phyloP scores from a whole-genome alignment of 2,329 filamentous ascomycete genomes.

The Aaosphaeria arxii region DNA sequence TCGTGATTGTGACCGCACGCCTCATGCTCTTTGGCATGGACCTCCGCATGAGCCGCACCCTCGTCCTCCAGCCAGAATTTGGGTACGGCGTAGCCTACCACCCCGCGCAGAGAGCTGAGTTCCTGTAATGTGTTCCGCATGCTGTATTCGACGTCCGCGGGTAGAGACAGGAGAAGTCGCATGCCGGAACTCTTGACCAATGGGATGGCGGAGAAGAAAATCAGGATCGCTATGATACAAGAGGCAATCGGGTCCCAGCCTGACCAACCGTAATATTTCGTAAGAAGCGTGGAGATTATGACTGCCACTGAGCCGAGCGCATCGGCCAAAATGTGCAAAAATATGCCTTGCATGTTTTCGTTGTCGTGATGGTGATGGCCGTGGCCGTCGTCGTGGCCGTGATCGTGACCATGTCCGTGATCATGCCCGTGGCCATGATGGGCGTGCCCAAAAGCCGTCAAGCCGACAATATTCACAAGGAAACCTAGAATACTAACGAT shows the following conservation, averaged over 20 bases:
- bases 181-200: slow-evolving; percentile 82
- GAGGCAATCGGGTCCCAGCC: slow-evolving; percentile 95
- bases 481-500: slow-evolving; percentile 84
- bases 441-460: slow-evolving; percentile 72
- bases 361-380: slow-evolving; percentile 40
- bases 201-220: slow-evolving; percentile 87
- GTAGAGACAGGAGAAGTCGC: slow-evolving; percentile 78
- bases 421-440: slow-evolving; percentile 50
- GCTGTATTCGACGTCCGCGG: slow-evolving; percentile 81
- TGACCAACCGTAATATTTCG: slow-evolving; percentile 83
- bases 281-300: slow-evolving; percentile 84
- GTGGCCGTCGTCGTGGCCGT: slow-evolving; percentile 33
- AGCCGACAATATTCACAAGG: slow-evolving; percentile 86
- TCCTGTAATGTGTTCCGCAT: slow-evolving; percentile 83
- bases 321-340: slow-evolving; percentile 81
- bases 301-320: slow-evolving; percentile 93
- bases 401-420: slow-evolving; percentile 46
- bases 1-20: slow-evolving; percentile 22
- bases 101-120: slow-evolving; percentile 76
- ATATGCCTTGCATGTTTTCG: slow-evolving; percentile 6
- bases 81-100: slow-evolving; percentile 80
- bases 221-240: slow-evolving; percentile 87
- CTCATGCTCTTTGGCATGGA: slow-evolving; percentile 39
- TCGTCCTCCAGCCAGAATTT: slow-evolving; percentile 89
- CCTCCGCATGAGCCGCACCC: slow-evolving; percentile 39